Evolutionary conservation across 768 basidiomycete species (phyloP).

Genomic region (Collybiopsis luxurians): DNA sequence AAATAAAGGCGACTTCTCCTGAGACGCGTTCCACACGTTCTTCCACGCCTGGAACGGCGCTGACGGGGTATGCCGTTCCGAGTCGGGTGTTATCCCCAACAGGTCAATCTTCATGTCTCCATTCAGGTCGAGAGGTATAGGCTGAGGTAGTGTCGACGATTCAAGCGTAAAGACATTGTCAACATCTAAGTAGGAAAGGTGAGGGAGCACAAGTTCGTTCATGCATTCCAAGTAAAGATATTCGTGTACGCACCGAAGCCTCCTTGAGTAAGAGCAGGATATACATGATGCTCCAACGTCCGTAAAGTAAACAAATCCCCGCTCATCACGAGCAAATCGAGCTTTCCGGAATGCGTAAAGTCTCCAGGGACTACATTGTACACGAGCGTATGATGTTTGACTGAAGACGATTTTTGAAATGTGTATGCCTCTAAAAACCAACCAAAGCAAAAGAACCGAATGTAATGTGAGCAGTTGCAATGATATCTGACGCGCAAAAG

Average conservation of each 20-base stretch:
- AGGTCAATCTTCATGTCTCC: slow-evolving; percentile 91
- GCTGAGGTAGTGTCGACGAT: slow-evolving; percentile 70
- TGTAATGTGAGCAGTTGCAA: too few species aligned
- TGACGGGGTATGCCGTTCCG: slow-evolving; percentile 28
- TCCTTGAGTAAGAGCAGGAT: slow-evolving; percentile 57
- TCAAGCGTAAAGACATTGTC: slow-evolving; percentile 49
- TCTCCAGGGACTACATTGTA: slow-evolving; percentile 91
- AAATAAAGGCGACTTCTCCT: slow-evolving; percentile 53
- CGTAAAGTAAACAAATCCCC: slow-evolving; percentile 38
- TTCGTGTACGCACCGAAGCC: slow-evolving; percentile 74
- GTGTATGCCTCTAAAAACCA: slow-evolving; percentile 48
- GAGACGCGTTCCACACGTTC: slow-evolving; percentile 72
- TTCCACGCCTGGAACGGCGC: slow-evolving; percentile 67
- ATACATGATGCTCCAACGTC: slow-evolving; percentile 67
- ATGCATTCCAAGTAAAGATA: too few species aligned
- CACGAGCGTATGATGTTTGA: slow-evolving; percentile 56
- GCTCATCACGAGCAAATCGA: slow-evolving; percentile 90
- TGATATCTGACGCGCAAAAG: too few species aligned
- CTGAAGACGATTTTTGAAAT: slow-evolving; percentile 47
- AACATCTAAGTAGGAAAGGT: slow-evolving; percentile 35
- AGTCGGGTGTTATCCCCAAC: slow-evolving; percentile 56
- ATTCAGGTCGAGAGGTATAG: slow-evolving; percentile 82
- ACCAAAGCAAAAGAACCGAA: neutral
- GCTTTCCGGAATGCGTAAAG: slow-evolving; percentile 86
- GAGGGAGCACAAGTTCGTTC: too few species aligned